A percentile compares a stretch with the other conserved stretches of the same genome.
These are phyloP conservation scores for Xylariaceae sp. DNA, from an alignment of 2,329 filamentous ascomycete species.

Conservation along the genomic window DNA sequence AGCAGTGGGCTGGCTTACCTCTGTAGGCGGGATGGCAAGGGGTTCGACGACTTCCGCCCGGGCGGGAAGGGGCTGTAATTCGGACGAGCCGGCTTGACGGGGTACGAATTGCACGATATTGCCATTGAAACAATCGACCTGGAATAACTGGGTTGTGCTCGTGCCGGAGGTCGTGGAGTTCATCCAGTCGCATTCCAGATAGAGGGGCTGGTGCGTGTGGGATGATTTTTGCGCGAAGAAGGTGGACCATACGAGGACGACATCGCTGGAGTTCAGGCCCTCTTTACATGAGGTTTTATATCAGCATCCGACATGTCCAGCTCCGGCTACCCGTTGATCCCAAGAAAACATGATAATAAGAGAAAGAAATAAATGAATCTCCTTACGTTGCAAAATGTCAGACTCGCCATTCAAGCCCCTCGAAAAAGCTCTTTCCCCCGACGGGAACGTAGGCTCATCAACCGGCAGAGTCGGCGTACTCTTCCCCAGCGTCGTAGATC, in stretches of 20 bases:
- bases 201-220: conserved; percentile 15
- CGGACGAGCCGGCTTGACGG: too few relatives aligned
- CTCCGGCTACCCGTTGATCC: not conserved
- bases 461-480: not conserved
- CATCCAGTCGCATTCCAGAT: conserved; percentile 24
- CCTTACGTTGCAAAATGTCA: not conserved
- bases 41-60: not conserved
- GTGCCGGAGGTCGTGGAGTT: conserved; percentile 16
- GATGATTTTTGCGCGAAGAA: not conserved
- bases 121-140: not conserved
- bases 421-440: not conserved
- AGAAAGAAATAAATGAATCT: not conserved
- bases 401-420: not conserved
- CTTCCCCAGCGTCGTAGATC: not conserved
- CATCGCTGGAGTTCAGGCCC: conserved; percentile 11
- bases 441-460: not conserved
- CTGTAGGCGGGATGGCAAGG: not conserved
- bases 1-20: not conserved
- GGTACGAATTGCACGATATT: not conserved
- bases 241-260: conserved; percentile 5
- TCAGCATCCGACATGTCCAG: not conserved
- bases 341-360: too few relatives aligned
- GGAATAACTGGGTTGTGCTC: conserved; percentile 21
- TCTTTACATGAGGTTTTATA: not conserved
- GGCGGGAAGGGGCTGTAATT: not conserved